phyloP scores from a whole-genome alignment of 176 grass and related monocot genomes.

The Aegilops sharonensis region DNA sequence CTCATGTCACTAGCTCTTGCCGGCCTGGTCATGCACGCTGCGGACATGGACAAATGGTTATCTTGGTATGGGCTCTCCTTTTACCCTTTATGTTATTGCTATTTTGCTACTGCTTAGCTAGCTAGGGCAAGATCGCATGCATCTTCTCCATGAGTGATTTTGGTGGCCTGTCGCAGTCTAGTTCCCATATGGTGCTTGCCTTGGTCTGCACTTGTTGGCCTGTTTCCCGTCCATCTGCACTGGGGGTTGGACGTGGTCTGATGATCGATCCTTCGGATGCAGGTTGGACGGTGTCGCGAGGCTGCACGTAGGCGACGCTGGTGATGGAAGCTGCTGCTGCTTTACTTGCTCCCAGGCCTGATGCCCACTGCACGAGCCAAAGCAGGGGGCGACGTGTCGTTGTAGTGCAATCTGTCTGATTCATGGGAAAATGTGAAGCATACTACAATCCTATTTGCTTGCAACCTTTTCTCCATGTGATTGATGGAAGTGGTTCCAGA shows the following conservation, averaged over 20 bases:
- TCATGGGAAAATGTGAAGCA: constrained; percentile 30
- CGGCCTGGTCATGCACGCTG: constrained; percentile 22
- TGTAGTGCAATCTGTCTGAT: constrained; percentile 38
- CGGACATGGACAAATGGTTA: constrained; percentile 34
- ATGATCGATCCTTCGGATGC: constrained; percentile 3
- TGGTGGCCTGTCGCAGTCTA: constrained; percentile 41
- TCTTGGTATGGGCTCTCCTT: constrained; percentile 29
- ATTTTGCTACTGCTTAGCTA: constrained; percentile 39
- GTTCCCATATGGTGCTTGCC: constrained; percentile 46
- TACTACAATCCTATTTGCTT: neutral
- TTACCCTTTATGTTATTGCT: constrained; percentile 38
- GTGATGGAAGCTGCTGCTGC: constrained; percentile 33
- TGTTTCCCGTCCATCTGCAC: constrained; percentile 28
- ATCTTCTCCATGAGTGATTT: constrained; percentile 52
- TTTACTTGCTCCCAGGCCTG: constrained; percentile 22
- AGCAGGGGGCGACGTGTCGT: constrained; percentile 24
- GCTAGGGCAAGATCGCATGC: constrained; percentile 38
- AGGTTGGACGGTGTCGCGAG: constrained; percentile 27
- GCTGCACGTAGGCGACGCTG: constrained; percentile 39
- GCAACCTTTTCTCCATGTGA: constrained; percentile 21
- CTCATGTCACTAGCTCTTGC: constrained; percentile 29
- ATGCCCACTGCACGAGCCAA: constrained; percentile 20
- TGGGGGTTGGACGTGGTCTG: constrained; percentile 27
- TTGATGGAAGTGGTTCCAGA: constrained; percentile 20
- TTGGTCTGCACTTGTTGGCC: constrained; percentile 52